These are phyloP conservation scores for Tolypocladium album DNA, from an alignment of 2,329 filamentous ascomycete species.

Conservation along the genomic window DNA sequence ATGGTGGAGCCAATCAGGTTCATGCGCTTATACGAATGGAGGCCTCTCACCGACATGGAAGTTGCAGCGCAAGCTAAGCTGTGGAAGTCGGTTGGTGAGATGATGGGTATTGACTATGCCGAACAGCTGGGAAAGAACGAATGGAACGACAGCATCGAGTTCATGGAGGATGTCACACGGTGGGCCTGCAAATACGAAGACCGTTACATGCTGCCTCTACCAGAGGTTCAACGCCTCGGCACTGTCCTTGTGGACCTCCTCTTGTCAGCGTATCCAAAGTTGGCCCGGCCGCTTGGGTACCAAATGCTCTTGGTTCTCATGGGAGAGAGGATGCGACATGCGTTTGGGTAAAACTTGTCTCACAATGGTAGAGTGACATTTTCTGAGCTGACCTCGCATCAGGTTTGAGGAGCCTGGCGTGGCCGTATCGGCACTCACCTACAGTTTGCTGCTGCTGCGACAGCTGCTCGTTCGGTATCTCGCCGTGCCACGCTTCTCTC, in stretches of 20 bases:
- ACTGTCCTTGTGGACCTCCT: conserved; percentile 50
- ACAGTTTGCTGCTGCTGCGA: conserved; percentile 37
- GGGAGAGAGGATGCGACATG: conserved; percentile 50
- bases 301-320: conserved; percentile 48
- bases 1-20: conserved; percentile 55
- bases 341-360: conserved; percentile 45
- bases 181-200: conserved; percentile 50
- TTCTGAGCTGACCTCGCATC: conserved; percentile 1
- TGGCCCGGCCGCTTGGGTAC: conserved; percentile 32
- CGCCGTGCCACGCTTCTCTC: conserved; percentile 42
- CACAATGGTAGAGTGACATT: not conserved
- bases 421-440: conserved; percentile 26
- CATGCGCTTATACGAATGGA: conserved; percentile 59
- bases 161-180: conserved; percentile 33
- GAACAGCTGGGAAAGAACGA: conserved; percentile 21
- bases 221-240: conserved; percentile 40
- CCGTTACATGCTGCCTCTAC: conserved; percentile 42
- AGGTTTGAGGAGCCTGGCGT: conserved; percentile 34
- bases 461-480: conserved; percentile 47
- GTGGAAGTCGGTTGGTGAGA: conserved; percentile 62
- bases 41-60: conserved; percentile 55
- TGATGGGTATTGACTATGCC: conserved; percentile 51
- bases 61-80: conserved; percentile 54
- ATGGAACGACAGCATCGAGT: conserved; percentile 42
- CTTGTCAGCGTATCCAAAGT: conserved; percentile 39